These are phyloP conservation scores for Colletotrichum gloeosporioides DNA, from an alignment of 2,329 filamentous ascomycete species.

Conservation along the genomic window DNA sequence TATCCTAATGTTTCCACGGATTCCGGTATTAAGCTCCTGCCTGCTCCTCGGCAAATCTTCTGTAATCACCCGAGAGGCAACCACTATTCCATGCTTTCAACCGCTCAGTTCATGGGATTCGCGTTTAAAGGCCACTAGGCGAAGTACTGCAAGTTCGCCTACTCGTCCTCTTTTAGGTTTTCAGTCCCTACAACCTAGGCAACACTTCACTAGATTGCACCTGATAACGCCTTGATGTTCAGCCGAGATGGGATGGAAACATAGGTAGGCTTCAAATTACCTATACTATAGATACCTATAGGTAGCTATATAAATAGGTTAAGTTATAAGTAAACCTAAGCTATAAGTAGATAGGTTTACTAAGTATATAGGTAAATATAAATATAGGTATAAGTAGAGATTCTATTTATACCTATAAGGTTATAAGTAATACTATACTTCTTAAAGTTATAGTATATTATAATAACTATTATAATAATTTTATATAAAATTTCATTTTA, in stretches of 20 bases:
- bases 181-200: slow-evolving; percentile 31
- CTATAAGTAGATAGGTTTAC: neutral
- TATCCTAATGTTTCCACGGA: slow-evolving; percentile 25
- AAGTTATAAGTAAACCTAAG: neutral
- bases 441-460: too few species aligned
- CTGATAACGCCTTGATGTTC: neutral
- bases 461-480: too few species aligned
- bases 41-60: slow-evolving; percentile 46
- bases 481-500: too few species aligned
- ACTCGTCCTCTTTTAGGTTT: slow-evolving; percentile 51
- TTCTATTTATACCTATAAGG: too few species aligned
- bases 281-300: neutral
- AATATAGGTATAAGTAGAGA: neutral
- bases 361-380: neutral
- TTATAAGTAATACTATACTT: too few species aligned
- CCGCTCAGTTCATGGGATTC: slow-evolving; percentile 40
- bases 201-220: neutral
- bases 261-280: neutral
- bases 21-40: neutral
- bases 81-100: slow-evolving; percentile 47
- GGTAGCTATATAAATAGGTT: neutral
- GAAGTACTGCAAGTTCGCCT: slow-evolving; percentile 52
- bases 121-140: slow-evolving; percentile 42
- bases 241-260: neutral
- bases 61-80: slow-evolving; percentile 36